Evolutionary conservation across 2,329 filamentous ascomycete genomes (phyloP), one percentile per base, ranked within the genome.

Genomic region (Pseudopithomyces chartarum): DNA sequence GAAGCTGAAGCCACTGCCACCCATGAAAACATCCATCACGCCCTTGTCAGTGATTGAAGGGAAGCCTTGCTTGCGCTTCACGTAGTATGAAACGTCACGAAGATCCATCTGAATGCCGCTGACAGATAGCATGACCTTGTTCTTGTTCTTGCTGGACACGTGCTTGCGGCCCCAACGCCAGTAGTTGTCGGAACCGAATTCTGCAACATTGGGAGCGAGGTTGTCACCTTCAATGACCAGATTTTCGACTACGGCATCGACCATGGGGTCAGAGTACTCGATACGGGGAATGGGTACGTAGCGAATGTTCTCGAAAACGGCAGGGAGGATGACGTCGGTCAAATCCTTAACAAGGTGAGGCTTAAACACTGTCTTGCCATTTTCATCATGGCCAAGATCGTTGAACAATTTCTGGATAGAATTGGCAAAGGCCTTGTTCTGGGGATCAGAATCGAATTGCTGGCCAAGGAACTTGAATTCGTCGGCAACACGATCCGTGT

Each of bases 161-260:
- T 88, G 89, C 87, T 96, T 97, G 73, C 95, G 92, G 36, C 94
- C 95, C 88, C 90, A 97, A 65, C 91, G 88, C 85, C 93, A 92
- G 81, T 95, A 96, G 81, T 98, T 95, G 80, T 98, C 93, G 73
- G 87, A 95, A 57, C 88, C 86, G 59, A 98, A 84, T 76, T 99
- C 94, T 38, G 96, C 77, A 5, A 94, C 84, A 68, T 99, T 99
- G 61, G 95, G 95, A 79, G 93, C 92, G 66, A 99, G 87, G 79
- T 99, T 99, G 81, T 98, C 93, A 63, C 91, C 93, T 80, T 99
- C 95, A 51, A 99, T 85, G 44, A 97, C 90, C 11, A 99, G 81
- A 76, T 99, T 99, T 81, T 99, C 95, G 43, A 99, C 85, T 47
- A 98, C 85, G 47, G 89, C 89, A 76, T 99, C 95, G 50, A 96